A percentile compares a stretch with the other conserved stretches of the same genome.
Evolutionary conservation across 352 stramenopile species (phyloP).

Genomic region (Pythium pyrilobum): DNA sequence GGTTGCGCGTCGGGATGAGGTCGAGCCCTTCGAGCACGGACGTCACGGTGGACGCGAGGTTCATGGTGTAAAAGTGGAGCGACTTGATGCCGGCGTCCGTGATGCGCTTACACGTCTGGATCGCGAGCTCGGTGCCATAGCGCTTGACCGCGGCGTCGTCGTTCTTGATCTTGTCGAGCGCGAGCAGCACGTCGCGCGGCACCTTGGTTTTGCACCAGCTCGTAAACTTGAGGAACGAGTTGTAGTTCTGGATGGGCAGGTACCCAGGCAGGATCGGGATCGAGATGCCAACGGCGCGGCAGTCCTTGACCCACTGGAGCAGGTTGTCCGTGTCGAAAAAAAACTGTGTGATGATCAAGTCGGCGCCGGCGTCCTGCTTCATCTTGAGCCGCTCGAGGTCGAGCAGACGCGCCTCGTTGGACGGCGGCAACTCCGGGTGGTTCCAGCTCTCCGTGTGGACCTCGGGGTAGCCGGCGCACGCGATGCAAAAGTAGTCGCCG

Average conservation of each 20-base stretch:
- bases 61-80: slow-evolving; percentile 96
- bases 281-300: slow-evolving; percentile 87
- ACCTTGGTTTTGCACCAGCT: slow-evolving; percentile 97
- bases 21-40: slow-evolving; percentile 79
- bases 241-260: slow-evolving; percentile 89
- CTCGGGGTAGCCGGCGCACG: slow-evolving; percentile 97
- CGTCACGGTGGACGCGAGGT: slow-evolving; percentile 85
- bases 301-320: slow-evolving; percentile 94
- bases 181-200: slow-evolving; percentile 73
- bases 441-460: slow-evolving; percentile 85
- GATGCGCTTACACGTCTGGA: slow-evolving; percentile 91
- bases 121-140: slow-evolving; percentile 93
- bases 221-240: slow-evolving; percentile 97
- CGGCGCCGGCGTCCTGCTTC: slow-evolving; percentile 95
- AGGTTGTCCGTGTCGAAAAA: slow-evolving; percentile 98
- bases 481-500: slow-evolving; percentile 96
- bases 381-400: slow-evolving; percentile 98
- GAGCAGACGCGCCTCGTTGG: slow-evolving; percentile 55
- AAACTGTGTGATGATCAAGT: slow-evolving; percentile 99
- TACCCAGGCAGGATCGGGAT: slow-evolving; percentile 96
- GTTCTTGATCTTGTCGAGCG: slow-evolving; percentile 88
- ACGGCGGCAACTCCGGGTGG: slow-evolving; percentile 75
- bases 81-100: slow-evolving; percentile 67
- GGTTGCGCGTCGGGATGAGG: slow-evolving; percentile 49
- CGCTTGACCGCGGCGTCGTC: slow-evolving; percentile 91